These are phyloP conservation scores for Clitocybe nebularis DNA, from an alignment of 1,284 basidiomycete species.

Conservation along the genomic window DNA sequence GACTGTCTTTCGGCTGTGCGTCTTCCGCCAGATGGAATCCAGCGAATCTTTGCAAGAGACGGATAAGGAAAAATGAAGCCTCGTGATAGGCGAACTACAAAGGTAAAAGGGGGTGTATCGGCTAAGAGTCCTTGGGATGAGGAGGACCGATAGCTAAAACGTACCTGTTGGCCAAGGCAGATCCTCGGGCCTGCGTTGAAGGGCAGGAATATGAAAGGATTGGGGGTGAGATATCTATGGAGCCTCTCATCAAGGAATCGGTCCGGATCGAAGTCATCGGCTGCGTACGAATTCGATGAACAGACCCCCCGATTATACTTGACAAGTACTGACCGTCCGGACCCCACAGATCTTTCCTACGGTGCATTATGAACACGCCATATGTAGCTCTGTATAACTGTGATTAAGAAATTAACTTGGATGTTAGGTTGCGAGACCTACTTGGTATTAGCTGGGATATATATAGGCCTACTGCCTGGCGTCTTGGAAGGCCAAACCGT, in stretches of 20 bases:
- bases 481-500: conserved; percentile 22
- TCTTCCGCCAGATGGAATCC: conserved; percentile 35
- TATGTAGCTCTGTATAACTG: conserved; percentile 1
- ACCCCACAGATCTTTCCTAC: conserved; percentile 36
- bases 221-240: conserved; percentile 45
- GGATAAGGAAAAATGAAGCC: conserved; percentile 36
- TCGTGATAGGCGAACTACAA: conserved; percentile 37
- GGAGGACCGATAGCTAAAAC: not conserved
- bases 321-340: conserved; percentile 30
- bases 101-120: not conserved
- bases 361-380: conserved; percentile 13
- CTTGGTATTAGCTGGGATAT: conserved; percentile 24
- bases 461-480: conserved; percentile 22
- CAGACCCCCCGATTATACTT: no score
- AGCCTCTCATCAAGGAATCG: conserved; percentile 53
- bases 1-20: conserved; percentile 23
- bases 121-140: not conserved
- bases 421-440: conserved; percentile 6
- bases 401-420: not conserved
- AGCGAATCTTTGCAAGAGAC: conserved; percentile 43
- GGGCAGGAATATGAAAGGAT: conserved; percentile 59
- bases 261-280: conserved; percentile 54
- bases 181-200: conserved; percentile 58
- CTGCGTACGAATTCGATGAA: no score
- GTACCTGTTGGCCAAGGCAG: conserved; percentile 40